Evolutionary conservation across 2,329 filamentous ascomycete genomes (phyloP).

Genomic region (Beauveria varroae): DNA sequence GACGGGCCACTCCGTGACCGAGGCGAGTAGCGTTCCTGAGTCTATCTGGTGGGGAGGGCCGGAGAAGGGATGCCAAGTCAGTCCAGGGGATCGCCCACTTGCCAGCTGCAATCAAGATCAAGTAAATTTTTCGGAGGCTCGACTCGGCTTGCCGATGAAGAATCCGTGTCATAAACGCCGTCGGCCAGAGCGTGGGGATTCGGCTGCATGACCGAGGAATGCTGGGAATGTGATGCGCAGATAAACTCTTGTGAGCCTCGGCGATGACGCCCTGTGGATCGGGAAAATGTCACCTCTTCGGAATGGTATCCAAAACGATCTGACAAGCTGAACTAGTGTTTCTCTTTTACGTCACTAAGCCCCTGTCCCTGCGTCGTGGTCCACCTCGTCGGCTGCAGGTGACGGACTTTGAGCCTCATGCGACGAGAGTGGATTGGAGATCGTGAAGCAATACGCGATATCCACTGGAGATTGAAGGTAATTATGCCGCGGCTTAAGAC

Average conservation of each 20-base stretch:
- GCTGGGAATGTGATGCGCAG: background rate
- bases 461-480: background rate
- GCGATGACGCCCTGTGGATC: conserved; percentile 4
- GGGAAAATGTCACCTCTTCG: conserved; percentile 2
- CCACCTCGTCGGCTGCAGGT: conserved; percentile 5
- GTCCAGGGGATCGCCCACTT: background rate
- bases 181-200: background rate
- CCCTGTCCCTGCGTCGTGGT: conserved; percentile 1
- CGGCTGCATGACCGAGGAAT: background rate
- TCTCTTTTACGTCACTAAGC: conserved; percentile 1
- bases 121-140: background rate
- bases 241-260: conserved; percentile 6
- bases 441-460: background rate
- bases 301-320: conserved; percentile 10
- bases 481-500: background rate
- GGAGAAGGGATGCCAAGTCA: background rate
- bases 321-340: conserved; percentile 4
- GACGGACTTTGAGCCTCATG: background rate
- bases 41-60: background rate
- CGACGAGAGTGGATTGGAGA: background rate
- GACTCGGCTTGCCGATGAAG: background rate
- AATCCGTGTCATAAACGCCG: background rate
- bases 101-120: background rate
- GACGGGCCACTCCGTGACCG: background rate
- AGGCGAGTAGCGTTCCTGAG: background rate